Conservation (phyloP, 768 basidiomycete genomes). For the Russula foetens region DNA sequence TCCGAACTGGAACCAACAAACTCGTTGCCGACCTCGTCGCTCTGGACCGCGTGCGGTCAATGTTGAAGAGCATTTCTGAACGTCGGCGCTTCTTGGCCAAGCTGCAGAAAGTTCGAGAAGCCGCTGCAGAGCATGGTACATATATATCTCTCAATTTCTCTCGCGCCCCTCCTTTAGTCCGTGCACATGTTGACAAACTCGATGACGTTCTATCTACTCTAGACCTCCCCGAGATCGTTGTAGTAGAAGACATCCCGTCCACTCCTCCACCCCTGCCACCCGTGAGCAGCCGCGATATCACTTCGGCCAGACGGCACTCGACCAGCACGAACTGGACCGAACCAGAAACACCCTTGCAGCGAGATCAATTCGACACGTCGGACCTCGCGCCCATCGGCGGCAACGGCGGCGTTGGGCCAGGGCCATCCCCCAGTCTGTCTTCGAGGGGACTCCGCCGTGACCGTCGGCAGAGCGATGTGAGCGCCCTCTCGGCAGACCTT, state of each 20-base stretch:
- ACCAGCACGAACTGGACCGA: constrained; percentile 18
- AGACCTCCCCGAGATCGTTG: constrained; percentile 69
- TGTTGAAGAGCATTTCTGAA: constrained; percentile 67
- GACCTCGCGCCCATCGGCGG: constrained; percentile 34
- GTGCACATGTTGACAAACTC: not conserved
- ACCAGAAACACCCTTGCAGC: constrained; percentile 30
- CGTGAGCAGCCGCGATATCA: constrained; percentile 45
- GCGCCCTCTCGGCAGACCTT: constrained; percentile 45
- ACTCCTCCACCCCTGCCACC: constrained; percentile 34
- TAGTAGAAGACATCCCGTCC: constrained; percentile 43
- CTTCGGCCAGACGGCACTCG: constrained; percentile 28
- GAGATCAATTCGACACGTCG: constrained; percentile 27
- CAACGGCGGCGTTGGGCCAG: not conserved
- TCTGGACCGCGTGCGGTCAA: constrained; percentile 73
- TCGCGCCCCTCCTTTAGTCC: not conserved
- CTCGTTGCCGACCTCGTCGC: constrained; percentile 80
- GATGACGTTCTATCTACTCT: not conserved
- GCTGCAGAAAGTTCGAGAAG: constrained; percentile 34
- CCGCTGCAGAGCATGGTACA: constrained; percentile 29
- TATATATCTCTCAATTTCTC: not conserved
- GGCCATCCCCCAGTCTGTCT: constrained; percentile 13
- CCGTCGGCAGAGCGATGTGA: constrained; percentile 50
- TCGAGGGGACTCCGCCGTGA: constrained; percentile 47
- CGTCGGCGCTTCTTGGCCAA: constrained; percentile 58
- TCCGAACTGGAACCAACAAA: constrained; percentile 65